Conservation (phyloP, 2,329 filamentous ascomycete species). For the Aureobasidium sp. region DNA sequence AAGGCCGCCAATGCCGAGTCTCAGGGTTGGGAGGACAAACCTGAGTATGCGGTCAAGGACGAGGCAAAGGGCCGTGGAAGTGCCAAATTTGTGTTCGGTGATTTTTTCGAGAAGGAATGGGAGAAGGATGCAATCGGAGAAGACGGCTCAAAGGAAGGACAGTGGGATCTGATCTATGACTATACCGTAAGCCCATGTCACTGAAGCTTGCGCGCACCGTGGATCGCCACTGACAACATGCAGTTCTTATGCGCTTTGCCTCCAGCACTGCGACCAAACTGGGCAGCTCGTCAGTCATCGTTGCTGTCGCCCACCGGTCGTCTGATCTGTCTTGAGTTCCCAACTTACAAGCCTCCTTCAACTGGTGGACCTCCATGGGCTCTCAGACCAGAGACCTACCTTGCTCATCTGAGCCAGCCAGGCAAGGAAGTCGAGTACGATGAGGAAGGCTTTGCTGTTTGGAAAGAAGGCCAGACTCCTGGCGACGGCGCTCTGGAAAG, state of each 20-base stretch:
- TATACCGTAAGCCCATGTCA: conserved; percentile 45
- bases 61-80: conserved; percentile 41
- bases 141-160: conserved; percentile 19
- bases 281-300: conserved; percentile 49
- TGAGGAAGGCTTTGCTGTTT: conserved; percentile 40
- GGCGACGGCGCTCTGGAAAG: conserved; percentile 35
- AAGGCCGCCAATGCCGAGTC: conserved; percentile 43
- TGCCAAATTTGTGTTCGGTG: conserved; percentile 51
- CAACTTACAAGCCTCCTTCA: conserved; percentile 60
- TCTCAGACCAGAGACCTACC: conserved; percentile 61
- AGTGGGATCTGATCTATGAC: conserved; percentile 61
- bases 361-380: conserved; percentile 67
- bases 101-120: conserved; percentile 62
- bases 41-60: conserved; percentile 36
- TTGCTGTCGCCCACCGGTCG: conserved; percentile 47
- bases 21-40: conserved; percentile 29
- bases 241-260: conserved; percentile 57
- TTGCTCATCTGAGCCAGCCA: conserved; percentile 62
- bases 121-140: conserved; percentile 34
- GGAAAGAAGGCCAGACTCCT: conserved; percentile 33
- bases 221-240: conserved; percentile 7
- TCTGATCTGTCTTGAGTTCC: conserved; percentile 68
- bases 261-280: conserved; percentile 47
- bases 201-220: neutral
- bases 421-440: conserved; percentile 60